phyloP scores from a whole-genome alignment of 2,329 filamentous ascomycete species.

The Exophiala phaeomuriformis region DNA sequence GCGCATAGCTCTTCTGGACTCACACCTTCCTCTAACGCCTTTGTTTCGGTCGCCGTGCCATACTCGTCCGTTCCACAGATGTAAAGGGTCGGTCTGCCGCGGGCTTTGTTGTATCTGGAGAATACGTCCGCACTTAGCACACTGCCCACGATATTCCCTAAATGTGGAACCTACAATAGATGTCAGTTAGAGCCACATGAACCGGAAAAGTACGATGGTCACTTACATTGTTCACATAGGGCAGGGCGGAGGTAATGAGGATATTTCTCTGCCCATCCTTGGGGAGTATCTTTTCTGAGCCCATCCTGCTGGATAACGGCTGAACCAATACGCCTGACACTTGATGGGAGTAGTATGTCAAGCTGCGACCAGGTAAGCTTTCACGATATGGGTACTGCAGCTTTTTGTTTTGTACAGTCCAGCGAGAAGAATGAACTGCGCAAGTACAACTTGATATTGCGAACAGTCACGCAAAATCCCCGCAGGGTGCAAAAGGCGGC shows the following conservation, averaged over 20 bases:
- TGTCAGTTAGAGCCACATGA: not conserved
- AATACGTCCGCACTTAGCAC: conserved; percentile 87
- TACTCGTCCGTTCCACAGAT: conserved; percentile 91
- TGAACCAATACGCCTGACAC: too few relatives aligned
- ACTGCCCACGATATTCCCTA: conserved; percentile 82
- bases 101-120: conserved; percentile 66
- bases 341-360: too few relatives aligned
- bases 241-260: conserved; percentile 83
- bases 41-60: conserved; percentile 91
- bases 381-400: too few relatives aligned
- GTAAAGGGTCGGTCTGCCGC: conserved; percentile 72
- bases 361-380: too few relatives aligned
- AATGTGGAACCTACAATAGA: conserved; percentile 65
- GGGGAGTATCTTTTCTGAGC: conserved; percentile 48
- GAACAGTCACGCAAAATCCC: conserved; percentile 5
- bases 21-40: conserved; percentile 79
- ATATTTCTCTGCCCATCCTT: conserved; percentile 73
- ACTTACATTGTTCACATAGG: conserved; percentile 65
- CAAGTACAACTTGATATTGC: not conserved
- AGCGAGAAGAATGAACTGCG: not conserved
- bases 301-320: conserved; percentile 18
- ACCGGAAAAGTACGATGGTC: not conserved
- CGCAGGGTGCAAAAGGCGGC: not conserved
- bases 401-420: too few relatives aligned
- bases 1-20: conserved; percentile 78